Conservation (phyloP, 1,139 yeast species). For the Blastobotrys petasosporus region DNA sequence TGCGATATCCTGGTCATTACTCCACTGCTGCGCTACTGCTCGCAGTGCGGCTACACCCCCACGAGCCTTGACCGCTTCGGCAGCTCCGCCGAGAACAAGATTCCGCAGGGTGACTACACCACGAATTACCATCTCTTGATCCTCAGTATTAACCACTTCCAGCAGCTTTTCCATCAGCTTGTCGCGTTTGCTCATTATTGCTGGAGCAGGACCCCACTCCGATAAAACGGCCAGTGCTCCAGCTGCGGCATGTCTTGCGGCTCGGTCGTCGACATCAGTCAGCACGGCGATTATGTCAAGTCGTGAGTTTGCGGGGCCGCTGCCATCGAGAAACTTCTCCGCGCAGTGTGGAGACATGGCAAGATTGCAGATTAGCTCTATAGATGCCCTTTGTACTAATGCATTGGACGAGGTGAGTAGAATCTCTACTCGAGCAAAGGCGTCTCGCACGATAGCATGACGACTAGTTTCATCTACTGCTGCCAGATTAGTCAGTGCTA, state of each 20-base stretch:
- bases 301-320: conserved; percentile 25
- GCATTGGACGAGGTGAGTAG: conserved; percentile 32
- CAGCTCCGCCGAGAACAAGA: conserved; percentile 9
- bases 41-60: conserved; percentile 1
- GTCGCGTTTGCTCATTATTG: conserved; percentile 20
- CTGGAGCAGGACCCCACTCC: conserved; percentile 34
- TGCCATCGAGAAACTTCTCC: conserved; percentile 33
- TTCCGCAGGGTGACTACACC: conserved; percentile 17
- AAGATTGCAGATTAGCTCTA: conserved; percentile 38
- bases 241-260: conserved; percentile 36
- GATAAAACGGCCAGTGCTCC: conserved; percentile 39
- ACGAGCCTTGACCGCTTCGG: background rate
- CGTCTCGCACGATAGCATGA: conserved; percentile 30
- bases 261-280: conserved; percentile 31
- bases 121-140: conserved; percentile 16
- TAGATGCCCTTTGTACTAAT: conserved; percentile 34
- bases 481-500: conserved; percentile 47
- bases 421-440: conserved; percentile 38
- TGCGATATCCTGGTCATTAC: too few species aligned
- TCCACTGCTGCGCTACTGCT: background rate
- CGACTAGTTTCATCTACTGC: conserved; percentile 36
- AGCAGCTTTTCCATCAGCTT: conserved; percentile 20
- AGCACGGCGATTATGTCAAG: conserved; percentile 30
- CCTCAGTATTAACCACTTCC: conserved; percentile 26
- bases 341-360: conserved; percentile 35